A percentile compares a stretch with the other conserved stretches of the same genome.
Evolutionary conservation across 1,284 basidiomycete species (phyloP).

Genomic region (Polyporus tsugae): DNA sequence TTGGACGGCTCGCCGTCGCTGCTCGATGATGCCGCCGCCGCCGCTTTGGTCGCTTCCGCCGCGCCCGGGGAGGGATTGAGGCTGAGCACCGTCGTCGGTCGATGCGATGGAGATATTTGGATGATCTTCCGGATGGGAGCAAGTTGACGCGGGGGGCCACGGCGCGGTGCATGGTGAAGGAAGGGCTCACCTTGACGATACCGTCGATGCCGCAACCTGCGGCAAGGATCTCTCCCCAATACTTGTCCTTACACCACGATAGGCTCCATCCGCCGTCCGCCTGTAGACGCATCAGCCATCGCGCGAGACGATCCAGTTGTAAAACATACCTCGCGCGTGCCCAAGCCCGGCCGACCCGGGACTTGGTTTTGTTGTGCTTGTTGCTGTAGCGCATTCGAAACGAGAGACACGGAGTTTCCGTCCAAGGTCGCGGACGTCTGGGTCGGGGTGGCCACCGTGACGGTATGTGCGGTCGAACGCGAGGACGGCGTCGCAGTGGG

Average conservation of each 20-base stretch:
- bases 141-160: slow-evolving; percentile 8
- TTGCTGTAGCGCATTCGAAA: slow-evolving; percentile 69
- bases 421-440: slow-evolving; percentile 65
- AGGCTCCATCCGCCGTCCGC: slow-evolving; percentile 92
- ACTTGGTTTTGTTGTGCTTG: slow-evolving; percentile 52
- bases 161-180: slow-evolving; percentile 1
- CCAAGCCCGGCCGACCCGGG: slow-evolving; percentile 59
- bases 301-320: neutral
- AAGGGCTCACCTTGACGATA: slow-evolving; percentile 69
- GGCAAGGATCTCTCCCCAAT: slow-evolving; percentile 91
- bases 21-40: neutral
- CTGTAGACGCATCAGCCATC: slow-evolving; percentile 17
- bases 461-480: slow-evolving; percentile 56
- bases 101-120: slow-evolving; percentile 63
- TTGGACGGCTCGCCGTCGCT: slow-evolving; percentile 46
- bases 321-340: slow-evolving; percentile 60
- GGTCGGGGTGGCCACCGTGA: slow-evolving; percentile 72
- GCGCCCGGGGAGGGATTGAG: slow-evolving; percentile 43
- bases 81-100: slow-evolving; percentile 44
- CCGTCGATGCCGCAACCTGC: slow-evolving; percentile 77
- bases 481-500: slow-evolving; percentile 54
- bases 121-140: slow-evolving; percentile 53
- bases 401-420: slow-evolving; percentile 62
- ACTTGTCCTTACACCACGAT: slow-evolving; percentile 93
- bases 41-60: neutral